Evolutionary conservation across 2,329 filamentous ascomycete species (phyloP).

Genomic region (Cladosporium sp.): DNA sequence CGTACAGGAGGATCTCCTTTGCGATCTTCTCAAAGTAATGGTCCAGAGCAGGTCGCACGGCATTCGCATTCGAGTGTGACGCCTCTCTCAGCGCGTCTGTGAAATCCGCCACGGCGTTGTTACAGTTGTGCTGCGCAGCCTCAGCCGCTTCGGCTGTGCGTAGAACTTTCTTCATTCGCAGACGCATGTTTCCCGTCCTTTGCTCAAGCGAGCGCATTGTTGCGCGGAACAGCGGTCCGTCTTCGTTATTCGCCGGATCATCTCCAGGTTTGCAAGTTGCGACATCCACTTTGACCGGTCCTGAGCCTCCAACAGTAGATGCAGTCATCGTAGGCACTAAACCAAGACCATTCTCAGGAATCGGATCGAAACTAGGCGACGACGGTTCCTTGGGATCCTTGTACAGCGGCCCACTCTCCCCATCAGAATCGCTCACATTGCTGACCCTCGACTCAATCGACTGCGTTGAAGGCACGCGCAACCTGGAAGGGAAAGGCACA

Average conservation of each 20-base stretch:
- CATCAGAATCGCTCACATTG: slow-evolving; percentile 60
- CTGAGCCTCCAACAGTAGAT: slow-evolving; percentile 33
- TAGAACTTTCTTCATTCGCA: slow-evolving; percentile 92
- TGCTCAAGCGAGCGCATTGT: slow-evolving; percentile 96
- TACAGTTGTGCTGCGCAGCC: slow-evolving; percentile 73
- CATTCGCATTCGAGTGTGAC: slow-evolving; percentile 86
- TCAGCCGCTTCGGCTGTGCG: slow-evolving; percentile 91
- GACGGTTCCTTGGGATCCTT: slow-evolving; percentile 41
- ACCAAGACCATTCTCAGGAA: slow-evolving; percentile 45
- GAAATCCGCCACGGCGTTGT: slow-evolving; percentile 78
- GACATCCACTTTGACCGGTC: slow-evolving; percentile 75
- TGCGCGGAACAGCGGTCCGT: slow-evolving; percentile 91
- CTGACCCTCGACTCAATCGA: slow-evolving; percentile 73
- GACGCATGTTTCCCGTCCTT: slow-evolving; percentile 91
- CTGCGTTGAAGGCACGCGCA: slow-evolving; percentile 47
- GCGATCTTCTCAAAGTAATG: slow-evolving; percentile 99
- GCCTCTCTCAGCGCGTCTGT: slow-evolving; percentile 84
- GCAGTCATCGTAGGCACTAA: slow-evolving; percentile 37
- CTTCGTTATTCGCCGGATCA: slow-evolving; percentile 79
- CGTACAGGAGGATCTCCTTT: slow-evolving; percentile 81
- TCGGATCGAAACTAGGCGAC: slow-evolving; percentile 45
- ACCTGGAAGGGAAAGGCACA: slow-evolving; percentile 52
- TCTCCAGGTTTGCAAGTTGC: slow-evolving; percentile 79
- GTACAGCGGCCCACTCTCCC: slow-evolving; percentile 33
- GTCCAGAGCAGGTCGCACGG: slow-evolving; percentile 93